Evolutionary conservation across 768 basidiomycete species (phyloP).

Genomic region (Kwoniella europaea): DNA sequence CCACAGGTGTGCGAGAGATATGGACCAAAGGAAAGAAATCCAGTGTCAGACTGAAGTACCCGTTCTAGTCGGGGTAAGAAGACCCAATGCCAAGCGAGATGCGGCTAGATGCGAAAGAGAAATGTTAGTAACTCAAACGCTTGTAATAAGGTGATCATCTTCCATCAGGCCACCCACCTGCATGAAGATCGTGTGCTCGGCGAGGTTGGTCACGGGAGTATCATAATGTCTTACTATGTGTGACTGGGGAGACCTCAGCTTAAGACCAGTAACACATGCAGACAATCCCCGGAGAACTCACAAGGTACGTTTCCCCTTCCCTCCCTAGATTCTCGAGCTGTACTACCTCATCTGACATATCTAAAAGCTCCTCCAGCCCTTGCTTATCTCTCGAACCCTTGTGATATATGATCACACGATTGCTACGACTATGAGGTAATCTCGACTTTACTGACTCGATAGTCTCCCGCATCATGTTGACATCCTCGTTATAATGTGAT

Average conservation of each 20-base stretch:
- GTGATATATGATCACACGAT: slow-evolving; percentile 49
- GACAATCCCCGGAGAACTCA: slow-evolving; percentile 23
- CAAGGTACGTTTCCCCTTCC: slow-evolving; percentile 58
- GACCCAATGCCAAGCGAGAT: slow-evolving; percentile 55
- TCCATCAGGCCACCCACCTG: slow-evolving; percentile 28
- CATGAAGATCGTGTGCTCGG: slow-evolving; percentile 54
- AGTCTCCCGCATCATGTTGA: slow-evolving; percentile 30
- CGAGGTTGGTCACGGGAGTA: slow-evolving; percentile 30
- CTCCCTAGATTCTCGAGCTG: slow-evolving; percentile 50
- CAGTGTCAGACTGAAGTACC: slow-evolving; percentile 34
- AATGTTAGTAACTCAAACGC: too few relatives aligned
- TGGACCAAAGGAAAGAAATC: slow-evolving; percentile 56
- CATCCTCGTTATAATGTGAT: slow-evolving; percentile 48
- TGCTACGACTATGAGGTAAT: slow-evolving; percentile 17
- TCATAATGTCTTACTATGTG: slow-evolving; percentile 55
- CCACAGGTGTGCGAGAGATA: slow-evolving; percentile 46
- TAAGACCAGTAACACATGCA: not conserved
- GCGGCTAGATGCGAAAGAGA: slow-evolving; percentile 34
- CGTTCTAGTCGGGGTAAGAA: slow-evolving; percentile 43
- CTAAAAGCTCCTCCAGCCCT: slow-evolving; percentile 27
- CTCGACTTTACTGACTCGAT: slow-evolving; percentile 22
- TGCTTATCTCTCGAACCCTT: slow-evolving; percentile 36
- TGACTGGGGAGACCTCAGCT: slow-evolving; percentile 18
- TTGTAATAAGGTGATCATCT: not conserved
- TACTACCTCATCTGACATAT: slow-evolving; percentile 48